These are phyloP conservation scores for Mortierella sp. DNA, from an alignment of 371 early-diverging fungal genomes.

Conservation along the genomic window DNA sequence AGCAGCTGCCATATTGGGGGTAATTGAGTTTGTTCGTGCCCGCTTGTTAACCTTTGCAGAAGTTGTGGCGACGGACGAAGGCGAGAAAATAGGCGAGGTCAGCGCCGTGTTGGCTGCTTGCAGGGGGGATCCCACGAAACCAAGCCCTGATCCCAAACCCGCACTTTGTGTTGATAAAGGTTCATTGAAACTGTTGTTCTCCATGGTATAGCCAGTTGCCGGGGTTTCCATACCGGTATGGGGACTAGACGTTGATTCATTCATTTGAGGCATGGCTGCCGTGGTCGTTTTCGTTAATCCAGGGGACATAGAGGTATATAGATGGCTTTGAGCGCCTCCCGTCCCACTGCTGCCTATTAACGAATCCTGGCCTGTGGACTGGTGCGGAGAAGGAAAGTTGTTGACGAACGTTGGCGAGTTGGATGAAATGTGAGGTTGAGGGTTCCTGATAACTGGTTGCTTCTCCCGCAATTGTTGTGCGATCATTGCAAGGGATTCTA, in stretches of 20 bases:
- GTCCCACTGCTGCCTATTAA: background rate
- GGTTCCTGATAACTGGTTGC: background rate
- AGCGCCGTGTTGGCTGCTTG: slow-evolving; percentile 14
- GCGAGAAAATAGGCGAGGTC: slow-evolving; percentile 31
- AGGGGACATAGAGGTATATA: slow-evolving; percentile 31
- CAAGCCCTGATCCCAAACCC: slow-evolving; percentile 19
- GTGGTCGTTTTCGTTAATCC: slow-evolving; percentile 27
- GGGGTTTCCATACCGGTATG: slow-evolving; percentile 2
- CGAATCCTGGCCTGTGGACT: background rate
- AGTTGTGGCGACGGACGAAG: background rate
- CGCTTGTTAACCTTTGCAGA: slow-evolving; percentile 30
- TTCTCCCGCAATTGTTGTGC: background rate
- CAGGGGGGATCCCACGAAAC: slow-evolving; percentile 13
- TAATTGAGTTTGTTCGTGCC: slow-evolving; percentile 26
- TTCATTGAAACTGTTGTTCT: background rate
- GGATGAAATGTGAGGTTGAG: background rate
- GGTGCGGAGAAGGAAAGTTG: background rate
- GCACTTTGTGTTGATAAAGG: background rate
- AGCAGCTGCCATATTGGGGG: slow-evolving; percentile 19
- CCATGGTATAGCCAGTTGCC: slow-evolving; percentile 2
- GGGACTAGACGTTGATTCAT: slow-evolving; percentile 1
- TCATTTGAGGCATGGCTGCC: slow-evolving; percentile 15
- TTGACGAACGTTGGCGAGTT: background rate
- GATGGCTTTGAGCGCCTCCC: background rate
- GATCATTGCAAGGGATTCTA: slow-evolving; percentile 1